These are phyloP conservation scores for Fraxinus greggii DNA, from an alignment of 305 asterid genomes.

Conservation along the genomic window DNA sequence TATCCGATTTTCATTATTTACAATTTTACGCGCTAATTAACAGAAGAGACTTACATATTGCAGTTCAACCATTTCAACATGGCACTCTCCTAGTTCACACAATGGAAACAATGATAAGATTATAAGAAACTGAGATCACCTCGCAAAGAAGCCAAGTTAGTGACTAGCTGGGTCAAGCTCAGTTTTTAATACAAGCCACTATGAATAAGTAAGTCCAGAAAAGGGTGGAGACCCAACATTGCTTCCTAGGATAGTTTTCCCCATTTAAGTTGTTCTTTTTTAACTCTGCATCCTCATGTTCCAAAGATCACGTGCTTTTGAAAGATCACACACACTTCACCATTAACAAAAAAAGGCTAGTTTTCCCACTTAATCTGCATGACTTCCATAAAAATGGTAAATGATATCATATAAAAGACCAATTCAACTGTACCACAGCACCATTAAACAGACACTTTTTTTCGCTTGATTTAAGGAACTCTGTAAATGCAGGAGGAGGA, in stretches of 20 bases:
- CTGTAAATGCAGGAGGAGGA: background rate
- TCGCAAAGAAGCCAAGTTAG: background rate
- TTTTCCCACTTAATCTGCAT: background rate
- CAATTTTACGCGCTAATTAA: background rate
- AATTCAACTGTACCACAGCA: background rate
- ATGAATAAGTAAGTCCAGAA: background rate
- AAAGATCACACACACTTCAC: background rate
- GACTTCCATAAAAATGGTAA: background rate
- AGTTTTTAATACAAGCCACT: background rate
- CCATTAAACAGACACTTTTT: background rate
- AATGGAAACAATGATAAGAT: background rate
- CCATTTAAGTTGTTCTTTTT: background rate
- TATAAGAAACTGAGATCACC: background rate
- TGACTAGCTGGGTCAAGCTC: background rate
- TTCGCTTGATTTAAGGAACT: background rate
- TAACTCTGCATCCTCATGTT: background rate
- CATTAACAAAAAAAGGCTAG: background rate
- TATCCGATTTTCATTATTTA: slow-evolving; percentile 5
- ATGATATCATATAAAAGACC: background rate
- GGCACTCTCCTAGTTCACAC: background rate
- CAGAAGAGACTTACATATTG: slow-evolving; percentile 4
- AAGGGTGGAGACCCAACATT: slow-evolving; percentile 5
- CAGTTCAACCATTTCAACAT: slow-evolving; percentile 18
- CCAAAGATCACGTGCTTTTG: background rate
- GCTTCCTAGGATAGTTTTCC: background rate